phyloP scores from a whole-genome alignment of 805 yeast species.

The Saccharomyces eubayanus region DNA sequence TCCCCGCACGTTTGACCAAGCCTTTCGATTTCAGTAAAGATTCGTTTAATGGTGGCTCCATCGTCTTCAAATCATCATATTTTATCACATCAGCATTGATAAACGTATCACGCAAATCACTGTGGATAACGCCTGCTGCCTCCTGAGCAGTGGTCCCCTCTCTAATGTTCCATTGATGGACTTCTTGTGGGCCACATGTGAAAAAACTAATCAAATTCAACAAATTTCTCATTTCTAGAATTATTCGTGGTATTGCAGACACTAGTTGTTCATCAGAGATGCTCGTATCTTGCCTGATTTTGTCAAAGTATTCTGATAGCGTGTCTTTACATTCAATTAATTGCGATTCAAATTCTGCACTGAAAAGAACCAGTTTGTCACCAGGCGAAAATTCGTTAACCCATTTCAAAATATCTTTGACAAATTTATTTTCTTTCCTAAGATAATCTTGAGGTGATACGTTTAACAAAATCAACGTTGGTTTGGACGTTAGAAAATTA shows the following conservation, averaged over 20 bases:
- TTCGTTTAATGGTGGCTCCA: slow-evolving; percentile 20
- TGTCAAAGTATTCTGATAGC: background rate
- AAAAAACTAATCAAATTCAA: slow-evolving; percentile 72
- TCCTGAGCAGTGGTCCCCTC: slow-evolving; percentile 71
- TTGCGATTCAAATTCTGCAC: slow-evolving; percentile 43
- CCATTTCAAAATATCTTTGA: slow-evolving; percentile 53
- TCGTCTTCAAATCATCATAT: slow-evolving; percentile 44
- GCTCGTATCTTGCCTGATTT: background rate
- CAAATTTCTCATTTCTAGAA: slow-evolving; percentile 55
- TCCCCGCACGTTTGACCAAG: slow-evolving; percentile 42
- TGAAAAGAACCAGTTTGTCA: slow-evolving; percentile 61
- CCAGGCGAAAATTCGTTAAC: slow-evolving; percentile 50
- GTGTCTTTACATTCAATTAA: slow-evolving; percentile 20
- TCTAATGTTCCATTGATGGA: slow-evolving; percentile 82
- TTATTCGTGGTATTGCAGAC: slow-evolving; percentile 56
- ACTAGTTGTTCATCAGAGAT: slow-evolving; percentile 26
- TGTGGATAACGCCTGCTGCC: slow-evolving; percentile 86
- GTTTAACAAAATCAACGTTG: slow-evolving; percentile 71
- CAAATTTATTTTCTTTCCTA: slow-evolving; percentile 33
- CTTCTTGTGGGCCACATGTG: slow-evolving; percentile 81
- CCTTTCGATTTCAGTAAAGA: slow-evolving; percentile 23
- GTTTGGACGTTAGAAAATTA: slow-evolving; percentile 78
- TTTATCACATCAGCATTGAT: slow-evolving; percentile 69
- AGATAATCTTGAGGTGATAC: slow-evolving; percentile 63
- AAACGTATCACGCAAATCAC: slow-evolving; percentile 74